These are phyloP conservation scores for Penicillium bovifimosum DNA, from an alignment of 495 filamentous ascomycete genomes.

Conservation along the genomic window DNA sequence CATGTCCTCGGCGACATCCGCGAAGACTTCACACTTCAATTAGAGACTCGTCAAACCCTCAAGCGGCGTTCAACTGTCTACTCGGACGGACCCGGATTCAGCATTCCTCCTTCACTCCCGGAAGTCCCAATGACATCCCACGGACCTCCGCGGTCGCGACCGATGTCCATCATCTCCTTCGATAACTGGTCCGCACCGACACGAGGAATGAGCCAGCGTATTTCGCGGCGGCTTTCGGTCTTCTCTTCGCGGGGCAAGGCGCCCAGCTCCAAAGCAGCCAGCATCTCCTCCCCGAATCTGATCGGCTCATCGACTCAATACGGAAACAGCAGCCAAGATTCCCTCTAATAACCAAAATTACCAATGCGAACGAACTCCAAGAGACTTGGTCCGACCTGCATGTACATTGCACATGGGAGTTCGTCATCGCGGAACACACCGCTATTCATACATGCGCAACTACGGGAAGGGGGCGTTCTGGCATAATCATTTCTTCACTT, in stretches of 20 bases:
- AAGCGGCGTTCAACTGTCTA: conserved; percentile 32
- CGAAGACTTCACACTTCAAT: conserved; percentile 32
- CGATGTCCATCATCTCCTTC: conserved; percentile 29
- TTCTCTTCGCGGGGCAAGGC: conserved; percentile 22
- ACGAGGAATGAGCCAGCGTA: conserved; percentile 24
- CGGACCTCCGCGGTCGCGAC: conserved; percentile 18
- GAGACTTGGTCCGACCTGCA: background rate
- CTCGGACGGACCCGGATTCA: conserved; percentile 12
- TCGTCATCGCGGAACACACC: background rate
- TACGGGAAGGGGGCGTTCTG: background rate
- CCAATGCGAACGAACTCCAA: background rate
- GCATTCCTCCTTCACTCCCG: background rate
- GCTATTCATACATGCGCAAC: background rate
- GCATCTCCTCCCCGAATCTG: conserved; percentile 38
- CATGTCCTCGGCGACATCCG: conserved; percentile 40
- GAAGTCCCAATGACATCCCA: conserved; percentile 10
- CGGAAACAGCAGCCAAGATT: conserved; percentile 10
- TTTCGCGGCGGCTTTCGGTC: conserved; percentile 23
- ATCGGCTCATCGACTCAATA: conserved; percentile 35
- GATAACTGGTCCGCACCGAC: conserved; percentile 19
- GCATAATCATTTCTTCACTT: background rate
- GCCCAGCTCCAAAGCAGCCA: conserved; percentile 11
- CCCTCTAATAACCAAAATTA: conserved; percentile 5
- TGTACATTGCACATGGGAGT: background rate
- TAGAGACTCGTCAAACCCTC: conserved; percentile 24